Evolutionary conservation across 805 yeast genomes (phyloP), one percentile per base, ranked within the genome.

Genomic region (Ogataea pignaliae): DNA sequence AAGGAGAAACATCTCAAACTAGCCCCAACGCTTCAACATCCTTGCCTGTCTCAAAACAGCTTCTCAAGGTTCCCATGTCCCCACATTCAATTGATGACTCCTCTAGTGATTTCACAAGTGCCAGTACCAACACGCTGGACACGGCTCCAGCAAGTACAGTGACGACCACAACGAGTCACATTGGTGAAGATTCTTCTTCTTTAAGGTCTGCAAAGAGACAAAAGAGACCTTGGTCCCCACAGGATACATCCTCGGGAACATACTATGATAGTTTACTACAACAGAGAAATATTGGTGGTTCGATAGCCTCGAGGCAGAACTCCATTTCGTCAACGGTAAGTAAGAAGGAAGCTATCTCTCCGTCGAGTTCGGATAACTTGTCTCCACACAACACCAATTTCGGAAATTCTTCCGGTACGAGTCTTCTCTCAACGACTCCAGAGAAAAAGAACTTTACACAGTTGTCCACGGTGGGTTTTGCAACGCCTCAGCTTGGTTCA

Each of bases 11-110:
- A 29, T 46, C n/a, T 39, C 45, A 29, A 15, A 26, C 8, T 34
- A 7, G 51, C 43, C 28, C 34, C 51, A 36, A 40, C 50, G 28
- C 21, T 46, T 28, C 30, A 40, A 21, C 38, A 32, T 9, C 16
- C 47, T 34, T 29, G 39, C 36, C n/a, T 36, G 11, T 16, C 42
- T 35, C 35, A 44, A 46, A 28, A 7, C 4, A 4, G 26, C 26
- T 5, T 21, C 4, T 30, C 14, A 30, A 30, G 14, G 14, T 12
- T 3, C 40, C 40, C 10, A 37, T 42, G 12, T 59, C 65, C 1
- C 64, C 65, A 2, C 50, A 47, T 13, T 66, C 71, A 2, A 42
- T 60, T 43, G 67, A 64, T 31, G 71, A 64, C 29, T 63, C 67
- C 2, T 64, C 64, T 10, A 51, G 61, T 48, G 61, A 61, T 34